Base-by-base conservation (phyloP, 345 rosid genomes). In the Trapa incisa region DNA sequence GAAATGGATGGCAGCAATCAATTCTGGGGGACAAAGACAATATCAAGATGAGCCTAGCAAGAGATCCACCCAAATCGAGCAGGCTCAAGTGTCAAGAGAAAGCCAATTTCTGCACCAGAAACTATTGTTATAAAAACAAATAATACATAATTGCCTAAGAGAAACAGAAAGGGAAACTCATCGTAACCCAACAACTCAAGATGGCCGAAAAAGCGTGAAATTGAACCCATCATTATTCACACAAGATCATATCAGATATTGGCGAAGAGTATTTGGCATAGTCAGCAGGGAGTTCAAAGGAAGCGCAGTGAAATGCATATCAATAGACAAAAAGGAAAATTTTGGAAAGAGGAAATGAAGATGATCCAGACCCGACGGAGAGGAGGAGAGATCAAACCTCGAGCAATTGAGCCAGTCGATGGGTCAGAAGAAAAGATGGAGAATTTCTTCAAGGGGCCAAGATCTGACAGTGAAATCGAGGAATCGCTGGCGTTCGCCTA, bases 371-470 rank as follows among this genome's bases (percentile, higher is more conserved):
- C 43, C 67, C 52, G 50, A 42, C 52, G 32, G 22, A 16, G 50
- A 65, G 67, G 50, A 41, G 36, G n/a, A 4, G 16, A 65, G 67
- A 65, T 65, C 67, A 42, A 65, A 65, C 67, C 67, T 65, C 37
- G 17, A 36, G 53, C 29, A 65, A 65, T 65, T 65, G 37, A 65
- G 52, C 37, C 53, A 36, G 67, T 7, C 63, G 37, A 33, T 35
- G 11, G 36, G 62, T 35, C 1, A 4, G 62, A 9, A 57, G 62
- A 16, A 64, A 11, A 41, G 67, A 42, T 41, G 1, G 35, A 64
- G 48, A 64, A 65, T 22, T 65, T 65, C 52, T 41, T 15, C 37
- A 35, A 3, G 33, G 37, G 13, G 36, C 63, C 63, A 33, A 65
- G 67, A 65, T 65, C 67, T 65, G 16, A 33, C 37, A 43, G 45